Base-by-base conservation (phyloP, 2,329 filamentous ascomycete species). In the Phoma herbarum region DNA sequence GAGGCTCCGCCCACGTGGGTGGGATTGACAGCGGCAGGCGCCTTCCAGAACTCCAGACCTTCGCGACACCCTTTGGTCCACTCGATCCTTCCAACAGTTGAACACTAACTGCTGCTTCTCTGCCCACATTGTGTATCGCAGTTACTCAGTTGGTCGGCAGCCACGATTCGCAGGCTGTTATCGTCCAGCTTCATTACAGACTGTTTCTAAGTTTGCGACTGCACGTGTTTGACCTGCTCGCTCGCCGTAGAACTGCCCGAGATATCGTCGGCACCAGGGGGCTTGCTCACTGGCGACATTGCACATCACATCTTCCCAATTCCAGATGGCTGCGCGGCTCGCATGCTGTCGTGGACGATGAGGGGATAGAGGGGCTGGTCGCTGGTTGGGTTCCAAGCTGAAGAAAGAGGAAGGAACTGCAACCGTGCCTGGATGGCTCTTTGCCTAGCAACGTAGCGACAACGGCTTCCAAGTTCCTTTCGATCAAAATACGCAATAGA, bases 1-100 rank as follows among this genome's bases (percentile, higher is more conserved):
- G 18, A 35, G 16, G 16, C 31, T n/a, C 16, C 8, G 11, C 23
- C 26, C 46, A 49, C 31, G 22, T 49, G 46, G 31, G 22, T 29
- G n/a, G 16, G 16, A 18, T 39, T 52, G 50, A 52, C 41, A 52
- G 29, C 39, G 50, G 41, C 41, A 28, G 50, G 50, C 41, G 50
- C 41, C 28, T 28, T 43, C 12, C 26, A 41, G 18, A 23, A 41
- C 18, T 23, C 20, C n/a, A 14, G 20, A 22, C 14, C 45, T 47
- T 33, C 28, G 7, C 7, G n/a, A 20, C 3, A 28, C 2, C 11
- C 2, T 6, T 22, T 31, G 18, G 14, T 16, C 20, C 20, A 33
- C 18, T 14, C 20, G 11, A 11, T 23, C 12, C 28, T 33, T 23
- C 10, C n/a, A 45, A 20, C 35, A 18, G 1, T 12, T 10, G 2